Conservation (phyloP, 768 basidiomycete species). For the Agaricus blazei region DNA sequence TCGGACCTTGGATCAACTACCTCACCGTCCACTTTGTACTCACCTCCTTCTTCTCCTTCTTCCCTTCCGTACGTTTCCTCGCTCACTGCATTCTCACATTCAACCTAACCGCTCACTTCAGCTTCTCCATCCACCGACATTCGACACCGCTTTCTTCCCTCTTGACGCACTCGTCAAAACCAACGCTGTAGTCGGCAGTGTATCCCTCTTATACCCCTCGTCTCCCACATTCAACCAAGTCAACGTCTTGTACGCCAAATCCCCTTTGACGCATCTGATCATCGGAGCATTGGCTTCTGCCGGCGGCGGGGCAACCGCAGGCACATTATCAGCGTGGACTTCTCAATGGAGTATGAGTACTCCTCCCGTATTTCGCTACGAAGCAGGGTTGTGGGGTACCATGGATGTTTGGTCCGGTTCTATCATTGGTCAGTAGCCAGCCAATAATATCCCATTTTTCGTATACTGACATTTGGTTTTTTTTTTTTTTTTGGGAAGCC, state of each 20-base stretch:
- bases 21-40: constrained; percentile 38
- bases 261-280: constrained; percentile 40
- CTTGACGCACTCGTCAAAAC: constrained; percentile 45
- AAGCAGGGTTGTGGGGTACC: constrained; percentile 32
- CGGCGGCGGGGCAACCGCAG: constrained; percentile 40
- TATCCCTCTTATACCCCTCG: constrained; percentile 28
- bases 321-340: constrained; percentile 39
- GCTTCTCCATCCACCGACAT: constrained; percentile 25
- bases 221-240: constrained; percentile 16
- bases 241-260: constrained; percentile 29
- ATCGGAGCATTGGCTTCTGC: constrained; percentile 43
- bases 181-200: constrained; percentile 30
- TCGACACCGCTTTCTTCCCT: constrained; percentile 44
- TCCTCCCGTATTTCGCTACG: constrained; percentile 38
- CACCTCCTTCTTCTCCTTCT: constrained; percentile 33
- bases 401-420: constrained; percentile 51
- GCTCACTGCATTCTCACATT: neutral
- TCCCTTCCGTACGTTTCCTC: constrained; percentile 30
- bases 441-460: constrained; percentile 10
- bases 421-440: constrained; percentile 25
- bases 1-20: constrained; percentile 44
- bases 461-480: neutral
- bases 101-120: constrained; percentile 7
- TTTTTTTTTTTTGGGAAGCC: neutral
- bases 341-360: constrained; percentile 40